These are phyloP conservation scores for Xylaria palmicola DNA, from an alignment of 495 filamentous ascomycete genomes.

Conservation along the genomic window DNA sequence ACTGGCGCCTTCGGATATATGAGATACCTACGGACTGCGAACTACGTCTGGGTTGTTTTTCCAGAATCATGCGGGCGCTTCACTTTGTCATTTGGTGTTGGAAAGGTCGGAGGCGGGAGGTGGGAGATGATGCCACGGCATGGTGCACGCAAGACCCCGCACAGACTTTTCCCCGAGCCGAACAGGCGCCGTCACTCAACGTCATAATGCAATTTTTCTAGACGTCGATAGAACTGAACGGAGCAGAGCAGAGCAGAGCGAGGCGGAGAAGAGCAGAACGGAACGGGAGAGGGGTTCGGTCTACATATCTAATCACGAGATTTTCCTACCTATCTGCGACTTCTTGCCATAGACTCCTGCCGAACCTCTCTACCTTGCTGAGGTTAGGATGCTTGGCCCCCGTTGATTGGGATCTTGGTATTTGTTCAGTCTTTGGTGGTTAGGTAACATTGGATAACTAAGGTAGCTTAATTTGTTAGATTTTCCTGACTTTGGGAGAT, in stretches of 20 bases:
- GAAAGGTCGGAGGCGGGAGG: constrained; percentile 6
- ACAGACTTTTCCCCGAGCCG: not conserved
- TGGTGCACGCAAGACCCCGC: not conserved
- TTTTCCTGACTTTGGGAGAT: too few relatives aligned
- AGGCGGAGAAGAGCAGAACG: not conserved
- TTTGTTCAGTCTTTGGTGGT: too few relatives aligned
- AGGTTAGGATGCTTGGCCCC: too few relatives aligned
- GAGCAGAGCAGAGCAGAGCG: not conserved
- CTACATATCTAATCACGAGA: constrained; percentile 5
- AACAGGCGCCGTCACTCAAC: not conserved
- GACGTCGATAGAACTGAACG: constrained; percentile 1
- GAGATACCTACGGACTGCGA: constrained; percentile 28
- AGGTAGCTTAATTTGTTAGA: too few relatives aligned
- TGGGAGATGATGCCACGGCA: too few relatives aligned
- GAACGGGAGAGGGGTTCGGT: too few relatives aligned
- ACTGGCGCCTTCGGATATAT: constrained; percentile 6
- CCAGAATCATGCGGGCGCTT: constrained; percentile 18
- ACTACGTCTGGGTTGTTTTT: not conserved
- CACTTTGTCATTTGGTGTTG: constrained; percentile 17
- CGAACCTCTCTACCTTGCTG: not conserved
- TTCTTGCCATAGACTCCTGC: too few relatives aligned
- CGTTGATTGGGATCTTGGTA: too few relatives aligned
- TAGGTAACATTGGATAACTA: too few relatives aligned
- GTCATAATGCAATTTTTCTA: not conserved
- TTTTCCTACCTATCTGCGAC: constrained; percentile 1